Evolutionary conservation across 1,284 basidiomycete species (phyloP), one percentile per base, ranked within the genome.

Genomic region (Irpex sp.): DNA sequence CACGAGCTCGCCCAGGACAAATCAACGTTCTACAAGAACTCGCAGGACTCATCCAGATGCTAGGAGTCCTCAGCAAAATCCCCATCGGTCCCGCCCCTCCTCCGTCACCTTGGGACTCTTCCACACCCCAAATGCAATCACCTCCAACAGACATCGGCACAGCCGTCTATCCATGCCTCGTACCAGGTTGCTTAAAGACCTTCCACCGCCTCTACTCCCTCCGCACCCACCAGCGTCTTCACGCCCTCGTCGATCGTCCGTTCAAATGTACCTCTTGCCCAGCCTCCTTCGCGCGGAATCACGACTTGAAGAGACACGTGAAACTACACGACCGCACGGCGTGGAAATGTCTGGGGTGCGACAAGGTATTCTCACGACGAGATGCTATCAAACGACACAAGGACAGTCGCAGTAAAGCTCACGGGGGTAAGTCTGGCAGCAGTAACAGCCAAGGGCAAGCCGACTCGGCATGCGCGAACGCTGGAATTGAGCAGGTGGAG

Each of bases 341-440:
- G 36, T 92, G 84, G 83, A 83, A 85, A 67, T 92, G 91, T 68
- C 78, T 77, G 44, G 88, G 87, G 1, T 92, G 89, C 70, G 81
- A 81, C 48, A 89, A 89, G 74, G 76, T 87, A 31, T 92, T 92
- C 72, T 89, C 88, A 3, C 78, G 88, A 37, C 80, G 88, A 38
- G 91, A 92, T 72, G 91, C 90, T 5, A 87, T 91, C 71, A 89
- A 88, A 72, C 80, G 89, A 19, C 86, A 93, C 73, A 86, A 87
- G 72, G 85, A 86, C 68, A 80, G 79, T 59, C 80, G 79, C 52
- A 80, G 81, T 77, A 51, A 79, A 57, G 57, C 26, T 64, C 66
- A 11, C 66, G 66, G 60, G 58, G 58, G 9, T 79, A 81, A 26
- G 78, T 77, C 13, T 81, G 79, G 65, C 5, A 51, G 49, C 17